Percentiles rank a stretch among this genome's conserved stretches.
phyloP scores from a whole-genome alignment of 2,329 filamentous ascomycete genomes.

The Podosphaera aphanis region DNA sequence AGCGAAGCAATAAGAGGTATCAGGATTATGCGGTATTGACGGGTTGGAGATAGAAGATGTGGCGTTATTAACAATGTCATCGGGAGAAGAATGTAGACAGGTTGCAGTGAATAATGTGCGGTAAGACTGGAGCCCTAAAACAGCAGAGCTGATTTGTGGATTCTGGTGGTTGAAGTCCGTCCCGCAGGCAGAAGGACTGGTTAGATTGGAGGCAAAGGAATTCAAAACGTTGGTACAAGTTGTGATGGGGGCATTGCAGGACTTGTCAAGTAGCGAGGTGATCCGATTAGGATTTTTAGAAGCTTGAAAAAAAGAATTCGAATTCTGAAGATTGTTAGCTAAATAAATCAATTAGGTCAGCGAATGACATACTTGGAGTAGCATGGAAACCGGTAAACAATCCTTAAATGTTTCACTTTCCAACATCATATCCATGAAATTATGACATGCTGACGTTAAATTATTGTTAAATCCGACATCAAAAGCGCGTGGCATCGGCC shows the following conservation, averaged over 20 bases:
- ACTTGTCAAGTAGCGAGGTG: conserved; percentile 53
- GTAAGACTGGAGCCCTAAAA: conserved; percentile 56
- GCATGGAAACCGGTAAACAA: conserved; percentile 66
- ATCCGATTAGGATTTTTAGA: conserved; percentile 47
- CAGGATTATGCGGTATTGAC: neutral
- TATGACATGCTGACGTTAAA: conserved; percentile 23
- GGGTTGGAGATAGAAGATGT: conserved; percentile 25
- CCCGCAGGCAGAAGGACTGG: conserved; percentile 39
- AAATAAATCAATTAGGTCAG: neutral
- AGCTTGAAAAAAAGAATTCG: conserved; percentile 61
- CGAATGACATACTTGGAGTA: conserved; percentile 42
- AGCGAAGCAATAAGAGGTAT: conserved; percentile 52
- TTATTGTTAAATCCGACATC: conserved; percentile 40
- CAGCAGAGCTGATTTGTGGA: conserved; percentile 47
- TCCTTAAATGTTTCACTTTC: conserved; percentile 15
- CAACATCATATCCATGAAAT: conserved; percentile 14
- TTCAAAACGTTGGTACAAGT: conserved; percentile 44
- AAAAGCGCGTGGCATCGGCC: conserved; percentile 37
- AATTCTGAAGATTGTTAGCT: conserved; percentile 32
- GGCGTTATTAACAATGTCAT: conserved; percentile 18
- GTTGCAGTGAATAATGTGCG: conserved; percentile 54
- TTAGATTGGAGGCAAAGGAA: conserved; percentile 40
- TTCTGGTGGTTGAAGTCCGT: conserved; percentile 45
- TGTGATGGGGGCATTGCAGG: conserved; percentile 44
- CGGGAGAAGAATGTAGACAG: conserved; percentile 35